Percentiles rank a stretch among this genome's conserved stretches.
Conservation (phyloP, 2,329 filamentous ascomycete genomes). For the Ilyonectria sp. region DNA sequence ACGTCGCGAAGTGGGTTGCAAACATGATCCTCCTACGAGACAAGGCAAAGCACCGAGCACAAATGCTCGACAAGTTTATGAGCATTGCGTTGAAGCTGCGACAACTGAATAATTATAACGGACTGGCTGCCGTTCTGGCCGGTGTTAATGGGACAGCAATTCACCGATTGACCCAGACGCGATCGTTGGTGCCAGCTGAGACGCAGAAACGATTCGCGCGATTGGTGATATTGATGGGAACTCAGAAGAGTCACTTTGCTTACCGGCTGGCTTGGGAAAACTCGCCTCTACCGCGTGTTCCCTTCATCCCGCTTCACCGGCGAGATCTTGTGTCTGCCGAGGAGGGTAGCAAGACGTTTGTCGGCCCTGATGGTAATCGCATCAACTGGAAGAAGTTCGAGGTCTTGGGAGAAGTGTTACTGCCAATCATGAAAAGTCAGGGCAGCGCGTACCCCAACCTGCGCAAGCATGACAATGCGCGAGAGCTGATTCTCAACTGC, state of each 20-base stretch:
- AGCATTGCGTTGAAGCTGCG: slow-evolving; percentile 87
- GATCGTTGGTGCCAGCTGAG: slow-evolving; percentile 79
- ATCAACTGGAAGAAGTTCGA: slow-evolving; percentile 99
- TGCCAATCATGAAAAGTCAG: slow-evolving; percentile 93
- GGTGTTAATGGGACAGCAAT: slow-evolving; percentile 92
- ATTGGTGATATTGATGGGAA: slow-evolving; percentile 92
- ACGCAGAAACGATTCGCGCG: slow-evolving; percentile 89
- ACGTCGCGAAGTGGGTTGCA: slow-evolving; percentile 85
- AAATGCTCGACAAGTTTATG: slow-evolving; percentile 97
- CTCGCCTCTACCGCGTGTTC: slow-evolving; percentile 89
- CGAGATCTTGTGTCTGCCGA: slow-evolving; percentile 93
- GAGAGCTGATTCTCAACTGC: slow-evolving; percentile 85
- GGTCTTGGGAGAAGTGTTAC: slow-evolving; percentile 90
- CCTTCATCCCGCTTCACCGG: slow-evolving; percentile 91
- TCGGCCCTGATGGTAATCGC: slow-evolving; percentile 79
- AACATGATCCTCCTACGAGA: slow-evolving; percentile 91
- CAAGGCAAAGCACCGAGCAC: slow-evolving; percentile 94
- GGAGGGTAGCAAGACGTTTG: slow-evolving; percentile 91
- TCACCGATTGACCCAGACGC: slow-evolving; percentile 85
- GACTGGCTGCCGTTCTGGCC: slow-evolving; percentile 92
- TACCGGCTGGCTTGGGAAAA: slow-evolving; percentile 99
- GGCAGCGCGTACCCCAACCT: slow-evolving; percentile 84
- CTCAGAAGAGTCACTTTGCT: slow-evolving; percentile 91
- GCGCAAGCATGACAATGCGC: slow-evolving; percentile 77
- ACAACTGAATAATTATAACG: slow-evolving; percentile 97